Percentiles rank a stretch among this genome's conserved stretches.
Conservation (phyloP, 2,329 filamentous ascomycete genomes). For the Pseudofabraea citricarpa region DNA sequence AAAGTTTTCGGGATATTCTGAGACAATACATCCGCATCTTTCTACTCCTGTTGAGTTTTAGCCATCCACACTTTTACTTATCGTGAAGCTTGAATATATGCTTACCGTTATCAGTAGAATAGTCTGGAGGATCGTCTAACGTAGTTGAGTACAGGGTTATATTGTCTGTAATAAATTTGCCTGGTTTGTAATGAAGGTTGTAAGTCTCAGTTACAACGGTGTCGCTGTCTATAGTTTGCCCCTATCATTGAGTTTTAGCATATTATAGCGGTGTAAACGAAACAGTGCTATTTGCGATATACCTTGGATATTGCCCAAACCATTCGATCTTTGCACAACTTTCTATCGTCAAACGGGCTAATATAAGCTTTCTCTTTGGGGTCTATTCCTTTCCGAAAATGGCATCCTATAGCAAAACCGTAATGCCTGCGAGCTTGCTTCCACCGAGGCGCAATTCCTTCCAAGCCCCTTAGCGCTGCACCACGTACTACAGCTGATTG, state of each 20-base stretch:
- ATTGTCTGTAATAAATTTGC: neutral
- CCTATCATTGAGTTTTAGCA: neutral
- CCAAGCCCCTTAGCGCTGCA: conserved; percentile 5
- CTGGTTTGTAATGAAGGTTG: neutral
- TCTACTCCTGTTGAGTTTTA: neutral
- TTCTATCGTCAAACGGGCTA: neutral
- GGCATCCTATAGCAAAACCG: neutral
- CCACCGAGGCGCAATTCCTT: neutral
- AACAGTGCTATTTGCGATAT: neutral
- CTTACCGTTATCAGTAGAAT: neutral
- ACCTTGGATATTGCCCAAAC: conserved; percentile 12
- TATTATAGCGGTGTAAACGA: neutral
- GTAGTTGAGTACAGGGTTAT: neutral
- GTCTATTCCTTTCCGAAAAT: neutral
- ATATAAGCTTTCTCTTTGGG: conserved; percentile 1
- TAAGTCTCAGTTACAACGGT: neutral
- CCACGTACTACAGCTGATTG: conserved; percentile 17
- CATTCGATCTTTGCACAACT: conserved; percentile 4
- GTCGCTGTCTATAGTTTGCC: conserved; percentile 5
- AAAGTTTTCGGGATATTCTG: neutral
- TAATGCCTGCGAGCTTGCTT: neutral
- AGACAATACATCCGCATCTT: neutral
- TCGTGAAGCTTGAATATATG: neutral
- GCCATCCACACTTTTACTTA: neutral
- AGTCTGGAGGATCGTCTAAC: neutral